phyloP scores from a whole-genome alignment of 2,329 filamentous ascomycete species.

The Myriosclerotinia curreyana region DNA sequence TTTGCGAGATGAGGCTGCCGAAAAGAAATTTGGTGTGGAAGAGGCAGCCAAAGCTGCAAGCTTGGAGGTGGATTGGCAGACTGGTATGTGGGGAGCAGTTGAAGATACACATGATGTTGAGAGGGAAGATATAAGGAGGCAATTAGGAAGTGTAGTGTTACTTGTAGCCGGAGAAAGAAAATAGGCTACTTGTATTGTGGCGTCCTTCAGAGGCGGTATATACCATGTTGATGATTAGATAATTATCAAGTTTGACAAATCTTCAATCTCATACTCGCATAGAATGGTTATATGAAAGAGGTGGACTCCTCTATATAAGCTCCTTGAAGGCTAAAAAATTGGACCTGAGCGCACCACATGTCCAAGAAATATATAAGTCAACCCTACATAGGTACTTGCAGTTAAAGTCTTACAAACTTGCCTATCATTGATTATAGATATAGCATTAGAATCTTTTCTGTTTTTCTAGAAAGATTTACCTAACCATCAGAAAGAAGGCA shows the following conservation, averaged over 20 bases:
- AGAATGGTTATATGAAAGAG: background rate
- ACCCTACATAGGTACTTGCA: too few relatives aligned
- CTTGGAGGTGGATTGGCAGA: conserved; percentile 89
- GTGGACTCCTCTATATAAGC: too few relatives aligned
- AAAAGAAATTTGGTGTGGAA: conserved; percentile 68
- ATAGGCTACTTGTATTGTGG: background rate
- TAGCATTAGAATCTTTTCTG: too few relatives aligned
- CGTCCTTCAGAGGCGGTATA: conserved; percentile 18
- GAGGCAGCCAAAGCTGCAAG: conserved; percentile 75
- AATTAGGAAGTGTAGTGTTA: conserved; percentile 82
- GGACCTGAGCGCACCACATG: too few relatives aligned
- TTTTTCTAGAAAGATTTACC: too few relatives aligned
- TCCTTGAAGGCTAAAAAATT: too few relatives aligned
- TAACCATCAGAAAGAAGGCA: too few relatives aligned
- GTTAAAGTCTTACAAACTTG: too few relatives aligned
- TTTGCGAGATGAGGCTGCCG: conserved; percentile 41
- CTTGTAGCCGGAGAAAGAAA: conserved; percentile 60
- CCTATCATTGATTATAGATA: too few relatives aligned
- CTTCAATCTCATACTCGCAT: background rate
- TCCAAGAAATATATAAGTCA: too few relatives aligned
- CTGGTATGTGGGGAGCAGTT: conserved; percentile 87
- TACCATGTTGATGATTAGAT: background rate
- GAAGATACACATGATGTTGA: conserved; percentile 96
- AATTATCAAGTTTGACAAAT: background rate
- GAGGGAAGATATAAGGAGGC: conserved; percentile 81